Evolutionary conservation across 495 filamentous ascomycete species (phyloP), one percentile per base, ranked within the genome.

Genomic region (Trichoderma gamsii): DNA sequence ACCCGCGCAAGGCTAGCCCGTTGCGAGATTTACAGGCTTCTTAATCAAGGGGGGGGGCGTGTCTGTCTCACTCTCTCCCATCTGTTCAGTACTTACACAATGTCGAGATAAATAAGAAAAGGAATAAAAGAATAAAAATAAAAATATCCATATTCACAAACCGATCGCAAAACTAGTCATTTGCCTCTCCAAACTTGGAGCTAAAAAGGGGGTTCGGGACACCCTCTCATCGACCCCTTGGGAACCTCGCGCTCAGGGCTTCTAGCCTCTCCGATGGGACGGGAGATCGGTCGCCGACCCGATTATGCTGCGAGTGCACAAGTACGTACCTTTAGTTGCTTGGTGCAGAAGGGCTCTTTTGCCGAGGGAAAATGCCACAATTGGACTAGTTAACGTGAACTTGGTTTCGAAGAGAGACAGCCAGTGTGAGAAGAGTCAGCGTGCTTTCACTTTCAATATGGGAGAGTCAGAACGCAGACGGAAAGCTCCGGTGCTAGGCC

Each of bases 281-380:
- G 56, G 56, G 56, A 61, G 56, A 61, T 61, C 56, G 25, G 56
- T 61, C 25, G 56, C 56, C 56, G 56, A 61, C 56, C 56, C 56
- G 15, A 25, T 1, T 6, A 18, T 52, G 49, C n/a, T 52, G 18
- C 49, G 18, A 16, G n/a, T 5, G 49, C 29, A 23, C 7, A 23
- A 23, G 15, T 46, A 18, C 43, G 13, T 46, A 46, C 12, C 43
- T 46, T 1, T 1, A 29, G 41, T 11, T 44, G 15, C 15, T 11
- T 11, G 41, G 1, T 11, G 41, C 29, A 29, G 29, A 29, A 29
- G 29, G 29, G 35, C 43, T 46, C n/a, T 9, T 56, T n/a, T 56
- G 18, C 44, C 44, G 44, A 49, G 44, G 44, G 12, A 29, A 29
- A 29, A 29, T 29, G 4, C 29, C 29, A 29, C 29, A 29, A 29